Base-by-base conservation (phyloP, 768 basidiomycete species). In the Suillus subaureus region DNA sequence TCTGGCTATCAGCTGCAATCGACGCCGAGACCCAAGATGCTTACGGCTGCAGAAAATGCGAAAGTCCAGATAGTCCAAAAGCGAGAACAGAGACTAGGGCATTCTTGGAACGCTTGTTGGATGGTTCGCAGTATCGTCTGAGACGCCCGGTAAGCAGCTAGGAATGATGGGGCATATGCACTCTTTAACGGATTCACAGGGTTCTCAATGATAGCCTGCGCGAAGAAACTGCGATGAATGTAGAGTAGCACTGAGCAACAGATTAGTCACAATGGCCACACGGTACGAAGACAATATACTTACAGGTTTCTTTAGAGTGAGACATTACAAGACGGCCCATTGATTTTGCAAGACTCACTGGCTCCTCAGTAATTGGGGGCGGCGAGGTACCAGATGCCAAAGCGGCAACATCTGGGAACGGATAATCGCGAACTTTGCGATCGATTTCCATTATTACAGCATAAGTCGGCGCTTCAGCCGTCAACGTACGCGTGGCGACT, bases 221-320 rank as follows among this genome's bases (percentile, higher is more conserved):
- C 89, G 66, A 91, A 90, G 79, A 89, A 91, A 64, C 82, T 82
- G 31, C 89, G 82, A 69, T 89, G 88, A 39, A 90, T 83, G 71
- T 87, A 87, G 71, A 89, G 79, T 21, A 89, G 78, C 26, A 87
- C 88, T 88, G 61, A 0, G 43, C 37, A 62, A 67, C 33, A 31
- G 23, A 37, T 33, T 49, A 66, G 54, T 45, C 60, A 61, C 9
- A 23, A 28, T 28, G 18, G 26, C 47, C 58, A 58, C 47, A 37
- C 26, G 0, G 7, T 28, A 4, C 62, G 39, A 37, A 21, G 40
- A 13, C 7, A 49, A 63, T 64, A 52, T 65, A 72, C 79, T 78
- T 51, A 82, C 79, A 68, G 18, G 79, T 69, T 73, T 80, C 81
- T n/a, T 75, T 70, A 6, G 71, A 64, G 58, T 82, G 75, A 12